Evolutionary conservation across 345 rosid species (phyloP).

Genomic region (Gossypium thurberi): DNA sequence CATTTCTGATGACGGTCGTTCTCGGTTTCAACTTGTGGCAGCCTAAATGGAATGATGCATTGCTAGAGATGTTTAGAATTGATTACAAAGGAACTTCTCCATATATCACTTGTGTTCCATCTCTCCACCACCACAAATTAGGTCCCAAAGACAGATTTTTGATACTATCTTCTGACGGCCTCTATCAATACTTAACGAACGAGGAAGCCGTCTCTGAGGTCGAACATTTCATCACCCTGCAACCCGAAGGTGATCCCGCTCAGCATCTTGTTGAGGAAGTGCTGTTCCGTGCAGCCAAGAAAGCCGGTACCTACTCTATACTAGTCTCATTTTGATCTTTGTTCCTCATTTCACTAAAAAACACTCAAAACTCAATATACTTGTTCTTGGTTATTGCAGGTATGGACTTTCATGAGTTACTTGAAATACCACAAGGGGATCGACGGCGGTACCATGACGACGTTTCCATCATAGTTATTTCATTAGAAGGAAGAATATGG

Average conservation of each 20-base stretch:
- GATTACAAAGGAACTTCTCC: constrained; percentile 81
- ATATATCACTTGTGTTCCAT: constrained; percentile 71
- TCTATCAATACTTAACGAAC: constrained; percentile 86
- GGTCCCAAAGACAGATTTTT: constrained; percentile 78
- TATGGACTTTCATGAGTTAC: constrained; percentile 79
- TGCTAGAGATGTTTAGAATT: constrained; percentile 85
- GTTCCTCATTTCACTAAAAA: neutral
- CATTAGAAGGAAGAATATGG: constrained; percentile 95
- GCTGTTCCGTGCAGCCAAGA: constrained; percentile 89
- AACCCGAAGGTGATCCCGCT: constrained; percentile 99
- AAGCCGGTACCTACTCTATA: constrained; percentile 57
- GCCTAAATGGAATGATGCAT: constrained; percentile 93
- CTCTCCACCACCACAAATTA: constrained; percentile 78
- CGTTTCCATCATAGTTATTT: constrained; percentile 76
- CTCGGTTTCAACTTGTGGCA: constrained; percentile 21
- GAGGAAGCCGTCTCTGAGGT: constrained; percentile 92
- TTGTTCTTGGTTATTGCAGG: constrained; percentile 39
- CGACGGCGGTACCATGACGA: constrained; percentile 89
- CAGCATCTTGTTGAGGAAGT: constrained; percentile 90
- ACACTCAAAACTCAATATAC: neutral
- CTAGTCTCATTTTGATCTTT: neutral
- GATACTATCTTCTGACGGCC: constrained; percentile 85
- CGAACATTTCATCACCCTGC: constrained; percentile 70
- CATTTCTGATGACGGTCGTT: no score
- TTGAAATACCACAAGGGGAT: constrained; percentile 91